A percentile compares a stretch with the other conserved stretches of the same genome.
These are phyloP conservation scores for Rhododendron ferrugineum DNA, from an alignment of 148 eudicot species.

Conservation along the genomic window DNA sequence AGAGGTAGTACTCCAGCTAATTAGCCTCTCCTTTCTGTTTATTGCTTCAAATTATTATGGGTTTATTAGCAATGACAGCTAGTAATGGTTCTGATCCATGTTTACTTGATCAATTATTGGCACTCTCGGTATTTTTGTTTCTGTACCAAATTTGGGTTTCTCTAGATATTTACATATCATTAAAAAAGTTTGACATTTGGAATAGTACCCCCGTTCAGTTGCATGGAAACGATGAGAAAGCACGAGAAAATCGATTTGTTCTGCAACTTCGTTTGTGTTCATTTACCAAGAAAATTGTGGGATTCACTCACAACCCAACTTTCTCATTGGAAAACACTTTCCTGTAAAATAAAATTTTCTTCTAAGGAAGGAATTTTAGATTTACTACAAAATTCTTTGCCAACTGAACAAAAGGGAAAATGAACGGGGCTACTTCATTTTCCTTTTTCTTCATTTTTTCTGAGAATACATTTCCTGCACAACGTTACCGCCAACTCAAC, in stretches of 20 bases:
- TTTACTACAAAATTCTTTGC: not conserved
- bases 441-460: too few relatives aligned
- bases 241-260: not conserved
- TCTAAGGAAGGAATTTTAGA: not conserved
- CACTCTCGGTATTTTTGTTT: not conserved
- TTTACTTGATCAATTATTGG: not conserved
- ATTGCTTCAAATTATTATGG: not conserved
- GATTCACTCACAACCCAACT: too few relatives aligned
- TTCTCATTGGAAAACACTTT: too few relatives aligned
- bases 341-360: too few relatives aligned
- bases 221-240: not conserved
- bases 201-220: not conserved
- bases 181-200: not conserved
- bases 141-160: not conserved
- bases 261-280: not conserved
- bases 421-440: too few relatives aligned
- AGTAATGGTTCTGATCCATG: not conserved
- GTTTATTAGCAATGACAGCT: not conserved
- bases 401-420: not conserved
- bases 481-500: too few relatives aligned
- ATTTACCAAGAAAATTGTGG: not conserved
- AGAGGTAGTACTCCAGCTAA: slow-evolving; percentile 38
- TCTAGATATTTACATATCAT: not conserved
- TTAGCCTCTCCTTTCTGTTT: not conserved
- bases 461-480: too few relatives aligned